These are phyloP conservation scores for Ogataea trehaloabstinens DNA, from an alignment of 805 yeast species.

Conservation along the genomic window DNA sequence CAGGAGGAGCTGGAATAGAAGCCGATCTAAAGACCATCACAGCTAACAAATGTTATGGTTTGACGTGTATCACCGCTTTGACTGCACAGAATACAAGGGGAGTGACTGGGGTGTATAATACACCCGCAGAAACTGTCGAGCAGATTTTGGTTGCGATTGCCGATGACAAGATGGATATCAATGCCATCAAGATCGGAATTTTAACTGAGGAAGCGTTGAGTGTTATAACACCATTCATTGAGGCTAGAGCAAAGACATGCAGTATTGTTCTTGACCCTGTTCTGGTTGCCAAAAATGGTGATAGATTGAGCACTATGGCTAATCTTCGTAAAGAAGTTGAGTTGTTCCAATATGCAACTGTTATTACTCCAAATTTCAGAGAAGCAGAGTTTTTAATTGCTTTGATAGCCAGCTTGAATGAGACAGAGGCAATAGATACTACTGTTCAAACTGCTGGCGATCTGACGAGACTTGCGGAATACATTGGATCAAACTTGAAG, in stretches of 20 bases:
- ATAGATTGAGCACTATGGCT: constrained; percentile 46
- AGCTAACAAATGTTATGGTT: constrained; percentile 75
- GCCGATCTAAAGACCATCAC: constrained; percentile 84
- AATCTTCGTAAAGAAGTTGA: constrained; percentile 12
- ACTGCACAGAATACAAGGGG: constrained; percentile 75
- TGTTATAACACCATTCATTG: constrained; percentile 30
- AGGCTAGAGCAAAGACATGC: constrained; percentile 1
- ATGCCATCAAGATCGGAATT: constrained; percentile 80
- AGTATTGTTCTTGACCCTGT: constrained; percentile 76
- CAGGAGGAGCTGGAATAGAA: constrained; percentile 94
- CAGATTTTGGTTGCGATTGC: constrained; percentile 54
- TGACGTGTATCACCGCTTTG: constrained; percentile 74
- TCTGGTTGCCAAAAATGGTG: constrained; percentile 77
- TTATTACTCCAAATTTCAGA: constrained; percentile 76
- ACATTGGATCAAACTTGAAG: constrained; percentile 37
- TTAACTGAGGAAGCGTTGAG: constrained; percentile 49
- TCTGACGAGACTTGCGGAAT: constrained; percentile 40
- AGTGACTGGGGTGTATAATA: constrained; percentile 41
- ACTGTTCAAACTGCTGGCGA: constrained; percentile 8
- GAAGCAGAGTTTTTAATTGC: constrained; percentile 39
- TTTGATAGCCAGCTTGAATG: constrained; percentile 24
- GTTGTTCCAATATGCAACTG: constrained; percentile 17
- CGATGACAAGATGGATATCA: constrained; percentile 54
- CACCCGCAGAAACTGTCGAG: constrained; percentile 44
- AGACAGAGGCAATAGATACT: constrained; percentile 6